Evolutionary conservation across 257 asterid genomes (phyloP).

Genomic region (Penstemon eatonii): DNA sequence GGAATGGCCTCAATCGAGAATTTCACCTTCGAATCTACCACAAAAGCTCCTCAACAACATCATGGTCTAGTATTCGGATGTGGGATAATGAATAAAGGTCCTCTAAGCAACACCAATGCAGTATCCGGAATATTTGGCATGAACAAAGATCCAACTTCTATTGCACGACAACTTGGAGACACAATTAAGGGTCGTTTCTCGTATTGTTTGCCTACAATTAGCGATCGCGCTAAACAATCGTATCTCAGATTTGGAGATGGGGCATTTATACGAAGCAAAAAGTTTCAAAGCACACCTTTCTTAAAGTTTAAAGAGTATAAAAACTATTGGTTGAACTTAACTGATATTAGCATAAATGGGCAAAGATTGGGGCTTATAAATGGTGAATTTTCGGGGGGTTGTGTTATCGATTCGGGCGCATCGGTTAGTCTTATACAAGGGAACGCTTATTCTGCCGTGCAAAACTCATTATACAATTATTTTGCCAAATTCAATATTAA

Average conservation of each 20-base stretch:
- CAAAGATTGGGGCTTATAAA: not conserved
- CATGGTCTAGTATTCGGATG: not conserved
- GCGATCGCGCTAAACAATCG: not conserved
- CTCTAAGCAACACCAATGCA: not conserved
- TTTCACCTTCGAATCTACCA: not conserved
- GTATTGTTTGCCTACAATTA: not conserved
- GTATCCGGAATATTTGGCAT: not conserved
- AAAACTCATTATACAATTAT: not conserved
- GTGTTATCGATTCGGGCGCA: not conserved
- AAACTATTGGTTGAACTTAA: not conserved
- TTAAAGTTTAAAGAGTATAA: not conserved
- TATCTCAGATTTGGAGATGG: not conserved
- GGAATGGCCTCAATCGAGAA: not conserved
- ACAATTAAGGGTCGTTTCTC: not conserved
- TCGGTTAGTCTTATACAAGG: not conserved
- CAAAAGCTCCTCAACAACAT: not conserved
- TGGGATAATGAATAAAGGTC: not conserved
- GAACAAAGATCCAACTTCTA: not conserved
- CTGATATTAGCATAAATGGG: not conserved
- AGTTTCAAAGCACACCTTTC: not conserved
- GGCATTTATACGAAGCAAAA: not conserved
- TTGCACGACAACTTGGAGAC: not conserved
- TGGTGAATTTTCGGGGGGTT: not conserved
- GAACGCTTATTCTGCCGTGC: not conserved
- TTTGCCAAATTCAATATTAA: not conserved